Conservation (phyloP, 768 basidiomycete species). For the Boletus coccyginus region DNA sequence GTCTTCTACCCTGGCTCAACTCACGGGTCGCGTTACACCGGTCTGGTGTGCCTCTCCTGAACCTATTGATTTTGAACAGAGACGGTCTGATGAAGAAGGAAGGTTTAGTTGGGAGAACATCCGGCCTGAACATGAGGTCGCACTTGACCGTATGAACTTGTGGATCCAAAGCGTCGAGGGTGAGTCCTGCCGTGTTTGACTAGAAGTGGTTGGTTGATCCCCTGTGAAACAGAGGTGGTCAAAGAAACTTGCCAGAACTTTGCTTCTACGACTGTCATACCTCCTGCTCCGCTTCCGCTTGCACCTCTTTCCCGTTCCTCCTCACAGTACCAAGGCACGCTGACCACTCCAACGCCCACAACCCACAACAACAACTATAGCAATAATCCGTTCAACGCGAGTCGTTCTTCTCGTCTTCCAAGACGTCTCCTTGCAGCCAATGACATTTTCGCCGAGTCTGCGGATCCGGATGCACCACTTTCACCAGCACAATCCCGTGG, state of each 20-base stretch:
- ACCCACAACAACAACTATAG: conserved; percentile 5
- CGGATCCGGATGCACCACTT: conserved; percentile 16
- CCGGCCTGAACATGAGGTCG: conserved; percentile 30
- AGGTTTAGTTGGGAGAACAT: conserved; percentile 36
- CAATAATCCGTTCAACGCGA: conserved; percentile 4
- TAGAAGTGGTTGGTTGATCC: neutral
- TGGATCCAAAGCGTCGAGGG: conserved; percentile 87
- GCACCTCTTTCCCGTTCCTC: conserved; percentile 52
- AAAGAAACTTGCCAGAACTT: conserved; percentile 79
- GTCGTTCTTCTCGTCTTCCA: conserved; percentile 48
- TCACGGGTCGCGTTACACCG: conserved; percentile 31
- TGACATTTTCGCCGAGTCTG: conserved; percentile 58
- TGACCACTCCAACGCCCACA: conserved; percentile 32
- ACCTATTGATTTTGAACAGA: conserved; percentile 31
- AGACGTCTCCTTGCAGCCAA: conserved; percentile 63
- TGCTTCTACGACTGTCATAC: conserved; percentile 46
- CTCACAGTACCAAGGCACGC: conserved; percentile 34
- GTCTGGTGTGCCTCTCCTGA: conserved; percentile 31
- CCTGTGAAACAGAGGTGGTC: conserved; percentile 57
- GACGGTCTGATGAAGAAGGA: conserved; percentile 32
- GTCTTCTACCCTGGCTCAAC: conserved; percentile 50
- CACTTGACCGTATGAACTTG: conserved; percentile 65
- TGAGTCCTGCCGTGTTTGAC: conserved; percentile 37
- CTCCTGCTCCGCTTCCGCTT: conserved; percentile 63
- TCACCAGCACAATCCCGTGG: conserved; percentile 16